phyloP scores from a whole-genome alignment of 495 filamentous ascomycete species.

The Hypoxylon cercidicola region DNA sequence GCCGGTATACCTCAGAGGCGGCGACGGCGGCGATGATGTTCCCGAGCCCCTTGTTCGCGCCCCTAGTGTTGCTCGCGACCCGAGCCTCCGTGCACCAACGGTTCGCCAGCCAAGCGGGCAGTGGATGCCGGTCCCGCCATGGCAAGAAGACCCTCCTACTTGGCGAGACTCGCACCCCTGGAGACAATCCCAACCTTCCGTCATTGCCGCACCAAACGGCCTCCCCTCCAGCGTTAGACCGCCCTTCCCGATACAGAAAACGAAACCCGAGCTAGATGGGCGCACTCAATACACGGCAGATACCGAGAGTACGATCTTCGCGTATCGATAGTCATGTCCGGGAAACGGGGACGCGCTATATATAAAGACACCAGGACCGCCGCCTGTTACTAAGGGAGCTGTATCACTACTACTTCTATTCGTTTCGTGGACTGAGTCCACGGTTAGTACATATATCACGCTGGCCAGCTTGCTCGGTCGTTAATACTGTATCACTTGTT shows the following conservation, averaged over 20 bases:
- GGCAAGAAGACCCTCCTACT: constrained; percentile 36
- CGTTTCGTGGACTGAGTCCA: constrained; percentile 34
- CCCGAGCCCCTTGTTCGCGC: no score
- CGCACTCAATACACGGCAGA: constrained; percentile 23
- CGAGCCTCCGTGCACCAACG: background rate
- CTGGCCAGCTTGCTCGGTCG: constrained; percentile 18
- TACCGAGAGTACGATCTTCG: constrained; percentile 36
- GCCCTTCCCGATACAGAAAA: constrained; percentile 1
- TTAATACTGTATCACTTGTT: constrained; percentile 26
- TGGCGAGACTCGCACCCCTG: constrained; percentile 42
- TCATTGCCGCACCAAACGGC: constrained; percentile 11
- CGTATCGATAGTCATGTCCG: constrained; percentile 25
- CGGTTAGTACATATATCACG: constrained; percentile 18
- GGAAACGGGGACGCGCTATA: background rate
- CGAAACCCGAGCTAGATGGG: constrained; percentile 10
- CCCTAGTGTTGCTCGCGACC: no score
- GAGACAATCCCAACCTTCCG: constrained; percentile 32
- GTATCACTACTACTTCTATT: constrained; percentile 17
- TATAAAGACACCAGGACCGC: constrained; percentile 9
- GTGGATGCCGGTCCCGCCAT: constrained; percentile 38
- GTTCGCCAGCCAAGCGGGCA: constrained; percentile 31
- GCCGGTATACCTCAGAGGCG: constrained; percentile 23
- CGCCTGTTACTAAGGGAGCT: constrained; percentile 7
- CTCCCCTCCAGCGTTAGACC: constrained; percentile 8
- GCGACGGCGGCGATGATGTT: background rate